phyloP scores from a whole-genome alignment of 169 alveolate species.

The Plasmodium sp. region DNA sequence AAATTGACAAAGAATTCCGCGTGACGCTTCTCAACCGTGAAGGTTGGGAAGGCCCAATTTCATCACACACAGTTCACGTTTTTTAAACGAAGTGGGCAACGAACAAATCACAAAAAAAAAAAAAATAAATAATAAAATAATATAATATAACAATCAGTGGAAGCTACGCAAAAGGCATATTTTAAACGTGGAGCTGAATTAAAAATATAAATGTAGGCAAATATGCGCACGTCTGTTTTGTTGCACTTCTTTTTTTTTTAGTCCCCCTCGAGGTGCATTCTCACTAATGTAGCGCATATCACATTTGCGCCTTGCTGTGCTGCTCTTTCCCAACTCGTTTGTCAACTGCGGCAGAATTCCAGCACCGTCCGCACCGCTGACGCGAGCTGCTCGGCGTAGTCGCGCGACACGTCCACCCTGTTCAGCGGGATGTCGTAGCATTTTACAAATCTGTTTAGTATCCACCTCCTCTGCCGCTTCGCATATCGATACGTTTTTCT shows the following conservation, averaged over 20 bases:
- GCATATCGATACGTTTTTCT: constrained; percentile 82
- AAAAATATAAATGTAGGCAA: background rate
- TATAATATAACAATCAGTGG: background rate
- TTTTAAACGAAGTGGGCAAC: background rate
- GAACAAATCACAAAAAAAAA: background rate
- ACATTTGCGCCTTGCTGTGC: background rate
- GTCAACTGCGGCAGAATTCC: constrained; percentile 25
- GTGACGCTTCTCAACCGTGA: background rate
- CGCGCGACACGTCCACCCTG: constrained; percentile 38
- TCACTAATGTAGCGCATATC: background rate
- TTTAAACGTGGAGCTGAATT: background rate
- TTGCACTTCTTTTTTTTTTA: background rate
- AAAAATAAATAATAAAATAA: background rate
- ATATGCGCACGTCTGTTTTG: background rate
- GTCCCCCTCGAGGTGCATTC: background rate
- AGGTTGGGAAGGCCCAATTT: background rate
- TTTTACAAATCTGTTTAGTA: constrained; percentile 76
- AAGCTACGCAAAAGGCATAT: background rate
- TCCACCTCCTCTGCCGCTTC: constrained; percentile 84
- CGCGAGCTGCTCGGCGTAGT: constrained; percentile 14
- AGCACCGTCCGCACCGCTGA: constrained; percentile 14
- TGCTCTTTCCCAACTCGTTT: background rate
- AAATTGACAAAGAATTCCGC: background rate
- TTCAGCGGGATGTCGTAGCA: constrained; percentile 17
- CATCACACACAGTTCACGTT: background rate